Base-by-base conservation (phyloP, 1,139 yeast genomes). In the Geotrichum aggregatum region DNA sequence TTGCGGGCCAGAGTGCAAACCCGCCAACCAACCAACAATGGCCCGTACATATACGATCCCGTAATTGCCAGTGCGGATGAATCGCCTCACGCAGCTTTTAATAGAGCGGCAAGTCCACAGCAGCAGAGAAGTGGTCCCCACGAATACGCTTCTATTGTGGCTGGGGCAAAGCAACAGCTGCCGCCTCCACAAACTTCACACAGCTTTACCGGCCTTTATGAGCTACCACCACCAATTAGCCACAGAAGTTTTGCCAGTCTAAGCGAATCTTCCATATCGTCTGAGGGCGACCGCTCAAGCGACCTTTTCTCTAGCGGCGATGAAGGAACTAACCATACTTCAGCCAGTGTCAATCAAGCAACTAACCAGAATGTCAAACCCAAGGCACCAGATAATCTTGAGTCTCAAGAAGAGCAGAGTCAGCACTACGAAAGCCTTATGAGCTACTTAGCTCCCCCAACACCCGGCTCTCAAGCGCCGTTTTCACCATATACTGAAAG, bases 371-470 rank as follows among this genome's bases (percentile, higher is more conserved):
- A 16, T 16, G n/a, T n/a, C n/a, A n/a, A 44, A 31, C 16, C 22
- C 21, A 19, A 13, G 10, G 26, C 46, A 16, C 40, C 44, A 5
- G 33, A 40, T 13, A 40, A 26, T 18, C 41, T 40, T 7, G 49
- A 33, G 30, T 31, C 10, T 33, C 33, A 36, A 11, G 40, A 33
- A 13, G 39, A 45, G 13, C 52, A 50, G 36, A 50, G 44, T 11
- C 28, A 33, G 16, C 52, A 50, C 28, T 50, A 39, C 34, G 40
- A 44, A 26, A 44, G 34, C 11, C 42, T 50, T 7, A 39, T 50
- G 52, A 50, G 52, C 43, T 50, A 50, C 22, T 28, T 50, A 11
- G 49, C 35, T 4, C 44, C 44, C 10, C 43, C 49, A 18, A 21
- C 38, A 4, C 16, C 30, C 5, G 42, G 24, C 8, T 18, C 24